Evolutionary conservation across 495 filamentous ascomycete species (phyloP), one percentile per base, ranked within the genome.

Genomic region (Beverwykella pulmonaria): DNA sequence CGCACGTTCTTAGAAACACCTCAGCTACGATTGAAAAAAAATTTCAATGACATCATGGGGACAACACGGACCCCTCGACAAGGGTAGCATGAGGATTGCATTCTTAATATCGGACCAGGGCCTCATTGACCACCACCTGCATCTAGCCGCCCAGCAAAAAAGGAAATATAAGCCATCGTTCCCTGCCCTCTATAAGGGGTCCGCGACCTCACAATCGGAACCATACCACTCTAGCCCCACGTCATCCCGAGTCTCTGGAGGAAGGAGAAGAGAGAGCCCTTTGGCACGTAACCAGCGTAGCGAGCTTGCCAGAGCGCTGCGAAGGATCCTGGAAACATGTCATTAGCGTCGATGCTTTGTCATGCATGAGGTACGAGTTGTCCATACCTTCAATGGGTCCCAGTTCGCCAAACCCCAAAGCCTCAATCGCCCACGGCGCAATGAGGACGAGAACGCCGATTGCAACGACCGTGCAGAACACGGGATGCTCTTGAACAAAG

Each of bases 201-300:
- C 30, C 5, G 30, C 4, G 30, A 34, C n/a, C n/a, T n/a, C n/a
- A n/a, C n/a, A 34, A 34, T 34, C 12, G 30, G 12, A 5, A 4
- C 12, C 30, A 1, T n/a, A 17, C 17, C 12, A 10, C 27, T 15
- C 36, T 29, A 56, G n/a, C 46, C n/a, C 76, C 72, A 82, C 15
- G 63, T 73, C 81, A 84, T 84, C 0, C 82, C 82, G 65, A 84
- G 68, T 10, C 79, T 69, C 75, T 86, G 83, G 19, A 85, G 76
- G 59, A 74, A 85, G 0, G 78, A 72, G 66, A 85, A 83, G n/a
- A 84, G 70, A 6, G 78, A 78, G 0, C 71, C 70, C 67, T 78
- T 79, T 0, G 79, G 79, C 41, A 85, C 82, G 65, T 78, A 75
- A 2, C 82, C 81, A 12, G 48, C 67, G 68, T 80, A 82, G 9